phyloP scores from a whole-genome alignment of 75 land plant genomes.

The Pseudotsuga menziesii region DNA sequence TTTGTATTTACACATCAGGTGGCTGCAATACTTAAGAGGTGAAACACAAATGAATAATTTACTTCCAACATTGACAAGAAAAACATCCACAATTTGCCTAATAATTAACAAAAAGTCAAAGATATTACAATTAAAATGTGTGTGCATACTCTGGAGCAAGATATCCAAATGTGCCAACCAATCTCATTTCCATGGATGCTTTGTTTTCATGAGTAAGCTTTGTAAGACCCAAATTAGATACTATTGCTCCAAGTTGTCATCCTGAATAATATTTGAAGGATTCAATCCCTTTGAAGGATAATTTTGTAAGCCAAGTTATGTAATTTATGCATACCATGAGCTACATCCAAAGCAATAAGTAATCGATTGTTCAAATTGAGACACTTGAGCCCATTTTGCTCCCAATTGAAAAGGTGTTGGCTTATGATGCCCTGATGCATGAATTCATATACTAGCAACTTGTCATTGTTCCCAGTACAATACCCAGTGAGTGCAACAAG shows the following conservation, averaged over 20 bases:
- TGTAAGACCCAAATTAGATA: constrained; percentile 78
- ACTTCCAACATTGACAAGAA: too few relatives aligned
- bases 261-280: constrained; percentile 72
- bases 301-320: constrained; percentile 68
- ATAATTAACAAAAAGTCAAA: too few relatives aligned
- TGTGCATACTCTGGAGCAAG: constrained; percentile 81
- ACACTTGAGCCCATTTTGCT: constrained; percentile 23
- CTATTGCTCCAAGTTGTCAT: constrained; percentile 68
- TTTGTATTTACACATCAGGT: constrained; percentile 71
- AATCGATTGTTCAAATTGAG: constrained; percentile 67
- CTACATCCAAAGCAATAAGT: constrained; percentile 71
- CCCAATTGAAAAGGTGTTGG: constrained; percentile 59
- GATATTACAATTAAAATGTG: too few relatives aligned
- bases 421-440: constrained; percentile 67
- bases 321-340: constrained; percentile 70
- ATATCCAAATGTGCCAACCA: constrained; percentile 89
- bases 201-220: constrained; percentile 68
- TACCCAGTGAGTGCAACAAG: constrained; percentile 69
- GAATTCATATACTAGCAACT: constrained; percentile 72
- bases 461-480: constrained; percentile 57
- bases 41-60: neutral
- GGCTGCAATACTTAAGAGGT: constrained; percentile 30
- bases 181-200: constrained; percentile 54
- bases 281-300: constrained; percentile 80
- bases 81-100: too few relatives aligned